Base-by-base conservation (phyloP, 148 eudicot species). In the Silene uniflora region DNA sequence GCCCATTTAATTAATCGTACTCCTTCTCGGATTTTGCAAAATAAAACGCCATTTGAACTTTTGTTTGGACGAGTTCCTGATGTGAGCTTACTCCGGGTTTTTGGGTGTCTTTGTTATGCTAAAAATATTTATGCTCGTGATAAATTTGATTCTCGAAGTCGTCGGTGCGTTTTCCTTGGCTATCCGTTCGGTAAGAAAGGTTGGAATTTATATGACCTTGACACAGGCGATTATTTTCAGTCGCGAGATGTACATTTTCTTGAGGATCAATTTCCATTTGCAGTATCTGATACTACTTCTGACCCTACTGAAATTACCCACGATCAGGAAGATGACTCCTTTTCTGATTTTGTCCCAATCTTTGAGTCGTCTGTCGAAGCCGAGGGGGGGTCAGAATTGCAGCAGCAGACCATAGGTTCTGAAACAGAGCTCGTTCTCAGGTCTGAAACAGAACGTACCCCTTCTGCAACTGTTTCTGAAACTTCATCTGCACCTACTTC, bases 1-100 rank as follows among this genome's bases (percentile, higher is more conserved):
- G 61, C 17, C 3, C 13, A 49, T 49, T 69, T 70, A 52, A 21
- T 70, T 49, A 52, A 70, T 70, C 35, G 61, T 0, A 70, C 73
- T 4, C 61, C 73, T 0, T 23, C 61, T 5, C 13, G 25, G 10
- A 12, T 52, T 24, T 5, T 70, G 1, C 8, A 49, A 12, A 16
- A 27, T 11, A 22, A 70, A 52, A 70, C 73, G 1, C 61, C 73
- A 1, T 70, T 32, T 22, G 58, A 70, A 7, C 22, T 22, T 6
- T 3, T 70, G 3, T 70, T 21, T 70, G 73, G 73, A 0, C 22
- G 29, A 7, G 5, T 0, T 1, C 55, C 39, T 11, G 17, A 5
- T 19, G 11, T 46, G 14, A 7, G 13, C 47, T 10, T 3, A 61
- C 52, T 56, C 3, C 61, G 61, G 1, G 19, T n/a, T 5, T 56